Base-by-base conservation (phyloP, 2,329 filamentous ascomycete species). In the Fusarium protoensiforme region DNA sequence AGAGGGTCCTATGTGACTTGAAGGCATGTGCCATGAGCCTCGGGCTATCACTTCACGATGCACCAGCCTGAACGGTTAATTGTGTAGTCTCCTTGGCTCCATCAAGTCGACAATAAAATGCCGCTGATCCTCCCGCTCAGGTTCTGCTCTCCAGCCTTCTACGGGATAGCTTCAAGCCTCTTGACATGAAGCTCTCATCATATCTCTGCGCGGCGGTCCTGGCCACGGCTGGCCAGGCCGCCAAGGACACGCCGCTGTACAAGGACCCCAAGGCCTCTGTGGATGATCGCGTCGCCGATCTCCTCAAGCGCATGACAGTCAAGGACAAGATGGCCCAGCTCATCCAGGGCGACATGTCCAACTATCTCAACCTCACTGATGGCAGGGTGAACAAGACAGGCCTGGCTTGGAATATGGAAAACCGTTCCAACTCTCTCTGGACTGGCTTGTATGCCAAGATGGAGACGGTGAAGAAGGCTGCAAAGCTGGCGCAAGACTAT, bases 281-380 rank as follows among this genome's bases (percentile, higher is more conserved):
- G 16, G 90, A 93, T 60, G 88, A 87, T 58, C 87, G 93, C 67
- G 88, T 94, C 13, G 80, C 87, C 11, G 92, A 94, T 79, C 86
- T 95, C 7, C 82, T 95, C 61, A 88, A 88, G 14, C 88, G 91
- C 27, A 95, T 95, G 93, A 93, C 91, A 0, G 87, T 93, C 63
- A 86, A 92, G 77, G 93, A 95, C 68, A 95, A 95, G 83, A 88
- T 90, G 51, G 87, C 91, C 2, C 93, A 94, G 79, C 84, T 92
- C 74, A 85, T 92, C 31, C 91, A 92, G 78, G 90, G 92, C 56
- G 93, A 94, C 77, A 86, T 95, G 68, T 86, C 88, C 7, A 93
- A 94, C 78, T 95, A 92, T 90, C 87, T 94, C 80, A 90, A 94
- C 78, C 86, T 87, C n/a, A 91, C 89, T 0, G 87, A 88, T 36